Base-by-base conservation (phyloP, 352 stramenopile species). In the Phytophthora citrophthora region DNA sequence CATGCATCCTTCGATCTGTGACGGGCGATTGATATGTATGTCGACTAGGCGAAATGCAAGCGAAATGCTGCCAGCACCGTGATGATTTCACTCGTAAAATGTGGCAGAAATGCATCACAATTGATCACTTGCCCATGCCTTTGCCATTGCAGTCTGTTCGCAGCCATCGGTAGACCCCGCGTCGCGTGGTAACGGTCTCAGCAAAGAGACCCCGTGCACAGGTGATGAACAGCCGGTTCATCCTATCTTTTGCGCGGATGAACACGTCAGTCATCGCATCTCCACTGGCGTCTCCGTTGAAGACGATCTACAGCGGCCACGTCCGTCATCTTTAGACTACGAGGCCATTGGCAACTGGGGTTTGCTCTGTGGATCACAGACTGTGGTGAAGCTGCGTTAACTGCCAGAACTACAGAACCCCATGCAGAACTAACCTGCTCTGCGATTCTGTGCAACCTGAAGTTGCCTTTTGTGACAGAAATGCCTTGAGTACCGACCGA, bases 241-340 rank as follows among this genome's bases (percentile, higher is more conserved):
- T 54, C 27, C 31, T 31, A 54, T 54, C 47, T 54, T 54, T 54
- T 54, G 31, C 8, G 11, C 3, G 46, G 46, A 53, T 54, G 47
- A 54, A 54, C 47, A 18, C 9, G 29, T 54, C 26, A 54, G 47
- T 10, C 47, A 54, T 43, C 26, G 4, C 13, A n/a, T 41, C 18
- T 41, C 36, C 13, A 18, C 36, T 41, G 36, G 36, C n/a, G 36
- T 20, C 36, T 18, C 36, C 36, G 36, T 20, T 41, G 36, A 41
- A 34, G 29, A 32, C 27, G 27, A 32, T 32, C 7, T n/a, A n/a
- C n/a, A n/a, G n/a, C n/a, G n/a, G n/a, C n/a, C 27, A 31, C 26
- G 26, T 2, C 26, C 26, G 26, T 3, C 29, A 11, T 32, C 29
- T 32, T 32, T 32, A 32, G n/a, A n/a, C n/a, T n/a, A n/a, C n/a